Base-by-base conservation (phyloP, 176 grass and related monocot species). In the Rhynchospora breviuscula region DNA sequence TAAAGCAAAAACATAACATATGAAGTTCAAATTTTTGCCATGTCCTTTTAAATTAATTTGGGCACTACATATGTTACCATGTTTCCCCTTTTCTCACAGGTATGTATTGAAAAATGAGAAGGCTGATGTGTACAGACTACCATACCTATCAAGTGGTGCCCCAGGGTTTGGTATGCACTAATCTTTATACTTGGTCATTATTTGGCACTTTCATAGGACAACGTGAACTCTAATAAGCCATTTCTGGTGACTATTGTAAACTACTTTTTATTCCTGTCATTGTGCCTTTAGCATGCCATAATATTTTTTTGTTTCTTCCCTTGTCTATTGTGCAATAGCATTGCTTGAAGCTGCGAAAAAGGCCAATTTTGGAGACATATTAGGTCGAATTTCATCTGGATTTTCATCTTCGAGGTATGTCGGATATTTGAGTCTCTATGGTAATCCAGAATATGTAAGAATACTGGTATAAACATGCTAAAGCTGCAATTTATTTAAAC, bases 271-370 rank as follows among this genome's bases (percentile, higher is more conserved):
- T 81, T 12, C 2, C 59, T 11, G 5, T 25, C 65, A 6, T 81
- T 63, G 2, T 59, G 54, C 18, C 22, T 61, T 13, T 63, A 43
- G 23, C 9, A 61, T 52, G 23, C 77, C 46, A 17, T 48, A 78
- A 51, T 64, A 53, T 79, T 73, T 4, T 4, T 89, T 53, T 71
- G 56, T 88, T 63, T 68, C 12, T 78, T 49, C 44, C 75, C 12
- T 70, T 40, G 22, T 72, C 78, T 83, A 18, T 53, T 13, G 35
- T 52, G 26, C 64, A 59, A 56, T 67, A 98, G 95, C 95, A 85
- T 87, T 98, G 84, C 90, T 98, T 83, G 92, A 98, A 91, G 83
- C 90, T 93, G 87, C 95, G 69, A 98, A 90, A 89, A 98, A 87
- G 83, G 87, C 89, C 67, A 93, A 91, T 31, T 91, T 98, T 78